Evolutionary conservation across 495 filamentous ascomycete species (phyloP).

Genomic region (Cudoniella acicularis): DNA sequence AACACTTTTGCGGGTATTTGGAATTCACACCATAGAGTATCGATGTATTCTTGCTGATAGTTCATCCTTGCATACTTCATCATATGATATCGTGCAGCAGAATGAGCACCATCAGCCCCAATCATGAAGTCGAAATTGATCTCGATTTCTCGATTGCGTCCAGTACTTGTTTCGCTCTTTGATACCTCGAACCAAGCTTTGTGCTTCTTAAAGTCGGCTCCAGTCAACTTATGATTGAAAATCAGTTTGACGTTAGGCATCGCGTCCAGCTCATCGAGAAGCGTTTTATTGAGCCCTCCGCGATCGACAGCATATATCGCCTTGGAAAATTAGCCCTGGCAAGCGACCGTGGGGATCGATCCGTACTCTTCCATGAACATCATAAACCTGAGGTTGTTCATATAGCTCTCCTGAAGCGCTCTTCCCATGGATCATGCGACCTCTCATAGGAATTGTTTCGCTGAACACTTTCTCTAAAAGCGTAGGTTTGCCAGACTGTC

Average conservation of each 20-base stretch:
- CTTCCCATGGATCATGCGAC: conserved; percentile 93
- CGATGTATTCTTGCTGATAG: conserved; percentile 94
- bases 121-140: conserved; percentile 87
- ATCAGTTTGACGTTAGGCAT: conserved; percentile 84
- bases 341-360: not conserved
- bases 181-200: conserved; percentile 81
- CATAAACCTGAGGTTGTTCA: conserved; percentile 82
- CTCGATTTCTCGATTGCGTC: conserved; percentile 45
- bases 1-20: conserved; percentile 57
- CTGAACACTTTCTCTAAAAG: conserved; percentile 69
- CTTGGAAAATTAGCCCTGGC: conserved; percentile 26
- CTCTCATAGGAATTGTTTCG: conserved; percentile 86
- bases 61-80: conserved; percentile 90
- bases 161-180: conserved; percentile 5
- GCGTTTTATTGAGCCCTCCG: conserved; percentile 73
- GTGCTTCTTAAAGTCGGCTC: conserved; percentile 73
- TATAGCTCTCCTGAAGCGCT: conserved; percentile 60
- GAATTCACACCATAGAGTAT: conserved; percentile 97
- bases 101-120: conserved; percentile 96
- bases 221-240: conserved; percentile 89
- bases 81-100: conserved; percentile 79
- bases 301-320: conserved; percentile 61
- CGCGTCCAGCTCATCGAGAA: conserved; percentile 79
- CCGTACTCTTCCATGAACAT: conserved; percentile 76
- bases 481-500: conserved; percentile 54